Evolutionary conservation across 331 rosid genomes (phyloP).

Genomic region (Quercus lobata): DNA sequence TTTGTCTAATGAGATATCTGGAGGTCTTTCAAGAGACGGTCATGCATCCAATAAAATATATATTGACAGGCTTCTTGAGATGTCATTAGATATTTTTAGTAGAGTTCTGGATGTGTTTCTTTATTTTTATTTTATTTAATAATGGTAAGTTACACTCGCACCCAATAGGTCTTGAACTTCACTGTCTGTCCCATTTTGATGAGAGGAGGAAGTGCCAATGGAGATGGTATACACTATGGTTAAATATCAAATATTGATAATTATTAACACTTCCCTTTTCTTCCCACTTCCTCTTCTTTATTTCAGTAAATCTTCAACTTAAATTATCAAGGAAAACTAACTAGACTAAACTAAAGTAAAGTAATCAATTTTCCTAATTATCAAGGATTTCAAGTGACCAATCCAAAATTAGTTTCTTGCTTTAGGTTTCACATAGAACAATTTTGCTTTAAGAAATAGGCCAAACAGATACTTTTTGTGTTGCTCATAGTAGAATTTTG

Average conservation of each 20-base stretch:
- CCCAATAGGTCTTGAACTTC: too few relatives aligned
- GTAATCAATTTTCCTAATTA: not conserved
- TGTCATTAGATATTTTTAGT: not conserved
- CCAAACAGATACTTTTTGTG: not conserved
- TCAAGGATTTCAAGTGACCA: not conserved
- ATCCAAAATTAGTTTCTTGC: not conserved
- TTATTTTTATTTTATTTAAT: too few relatives aligned
- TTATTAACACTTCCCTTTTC: not conserved
- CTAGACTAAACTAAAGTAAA: not conserved
- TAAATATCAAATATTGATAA: not conserved
- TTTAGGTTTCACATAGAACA: not conserved
- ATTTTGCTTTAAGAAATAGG: not conserved
- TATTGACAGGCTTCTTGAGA: not conserved
- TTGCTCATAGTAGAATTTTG: not conserved
- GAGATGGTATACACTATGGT: not conserved
- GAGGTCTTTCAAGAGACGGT: not conserved
- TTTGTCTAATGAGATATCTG: not conserved
- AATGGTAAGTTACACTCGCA: too few relatives aligned
- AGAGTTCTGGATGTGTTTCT: not conserved
- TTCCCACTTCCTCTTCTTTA: constrained; percentile 11
- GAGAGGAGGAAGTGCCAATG: too few relatives aligned
- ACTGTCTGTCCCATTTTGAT: too few relatives aligned
- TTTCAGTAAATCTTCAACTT: not conserved
- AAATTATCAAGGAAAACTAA: not conserved
- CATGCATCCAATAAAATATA: not conserved